Evolutionary conservation across 2,329 filamentous ascomycete genomes (phyloP).

Genomic region (Exophiala sideris): DNA sequence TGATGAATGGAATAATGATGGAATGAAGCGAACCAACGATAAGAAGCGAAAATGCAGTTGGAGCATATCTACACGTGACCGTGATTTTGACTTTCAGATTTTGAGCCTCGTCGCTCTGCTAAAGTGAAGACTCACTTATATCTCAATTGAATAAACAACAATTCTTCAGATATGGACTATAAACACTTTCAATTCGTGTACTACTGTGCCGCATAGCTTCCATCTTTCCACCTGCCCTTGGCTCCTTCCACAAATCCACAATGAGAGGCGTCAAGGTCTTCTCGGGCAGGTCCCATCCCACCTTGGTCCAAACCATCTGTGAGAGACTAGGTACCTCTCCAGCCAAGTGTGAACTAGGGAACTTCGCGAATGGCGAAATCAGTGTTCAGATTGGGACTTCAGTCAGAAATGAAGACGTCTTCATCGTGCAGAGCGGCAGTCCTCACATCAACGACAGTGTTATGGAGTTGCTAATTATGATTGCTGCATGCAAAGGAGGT

Average conservation of each 20-base stretch:
- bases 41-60: too few relatives aligned
- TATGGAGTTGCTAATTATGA: slow-evolving; percentile 99
- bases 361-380: slow-evolving; percentile 69
- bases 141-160: too few relatives aligned
- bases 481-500: slow-evolving; percentile 95
- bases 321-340: slow-evolving; percentile 61
- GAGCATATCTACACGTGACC: too few relatives aligned
- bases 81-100: too few relatives aligned
- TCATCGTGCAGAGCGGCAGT: slow-evolving; percentile 96
- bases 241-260: slow-evolving; percentile 25
- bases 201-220: background rate
- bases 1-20: slow-evolving; percentile 11
- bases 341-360: slow-evolving; percentile 59
- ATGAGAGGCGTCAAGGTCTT: slow-evolving; percentile 69
- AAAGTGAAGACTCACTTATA: too few relatives aligned
- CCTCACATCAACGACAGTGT: slow-evolving; percentile 96
- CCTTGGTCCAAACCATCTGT: slow-evolving; percentile 63
- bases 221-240: background rate
- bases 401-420: slow-evolving; percentile 97
- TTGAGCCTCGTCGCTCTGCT: too few relatives aligned
- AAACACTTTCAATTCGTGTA: too few relatives aligned
- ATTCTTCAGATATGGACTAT: too few relatives aligned
- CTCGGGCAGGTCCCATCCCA: slow-evolving; percentile 62
- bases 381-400: slow-evolving; percentile 64
- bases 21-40: too few relatives aligned